Percentiles rank a stretch among this genome's conserved stretches.
Evolutionary conservation across 176 grass and related monocot genomes (phyloP).

Genomic region (Dactylis glomerata): DNA sequence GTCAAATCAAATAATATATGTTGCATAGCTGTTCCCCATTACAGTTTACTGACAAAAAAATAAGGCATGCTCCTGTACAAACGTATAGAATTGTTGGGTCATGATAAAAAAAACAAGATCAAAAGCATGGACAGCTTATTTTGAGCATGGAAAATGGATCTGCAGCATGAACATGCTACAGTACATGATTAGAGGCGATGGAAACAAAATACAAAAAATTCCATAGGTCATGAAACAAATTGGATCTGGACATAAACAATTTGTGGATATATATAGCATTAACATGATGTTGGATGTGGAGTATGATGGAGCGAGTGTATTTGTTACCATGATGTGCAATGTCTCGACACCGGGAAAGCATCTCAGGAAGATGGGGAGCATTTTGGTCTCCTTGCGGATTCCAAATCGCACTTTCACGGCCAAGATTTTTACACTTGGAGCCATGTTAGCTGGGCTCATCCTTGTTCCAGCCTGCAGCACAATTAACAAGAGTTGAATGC

Average conservation of each 20-base stretch:
- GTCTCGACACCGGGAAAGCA: slow-evolving; percentile 40
- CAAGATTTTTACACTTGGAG: slow-evolving; percentile 37
- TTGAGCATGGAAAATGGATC: background rate
- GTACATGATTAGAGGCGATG: background rate
- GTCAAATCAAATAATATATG: background rate
- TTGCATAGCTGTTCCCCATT: background rate
- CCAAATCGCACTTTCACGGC: slow-evolving; percentile 31
- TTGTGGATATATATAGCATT: background rate
- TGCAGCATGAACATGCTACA: background rate
- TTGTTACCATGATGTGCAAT: slow-evolving; percentile 30
- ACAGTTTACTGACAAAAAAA: background rate
- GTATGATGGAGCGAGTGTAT: background rate
- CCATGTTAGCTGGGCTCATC: background rate
- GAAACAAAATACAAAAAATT: background rate
- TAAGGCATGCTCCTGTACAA: background rate
- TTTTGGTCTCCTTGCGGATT: slow-evolving; percentile 33
- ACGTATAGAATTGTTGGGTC: background rate
- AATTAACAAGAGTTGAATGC: background rate
- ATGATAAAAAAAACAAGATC: background rate
- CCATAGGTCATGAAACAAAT: background rate
- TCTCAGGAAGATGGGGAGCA: slow-evolving; percentile 30
- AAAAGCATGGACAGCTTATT: background rate
- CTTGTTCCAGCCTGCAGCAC: slow-evolving; percentile 21
- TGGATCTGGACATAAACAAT: background rate
- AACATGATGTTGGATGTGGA: background rate